A percentile compares a stretch with the other conserved stretches of the same genome.
Conservation (phyloP, 2,329 filamentous ascomycete genomes). For the Xylariaceae sp. region DNA sequence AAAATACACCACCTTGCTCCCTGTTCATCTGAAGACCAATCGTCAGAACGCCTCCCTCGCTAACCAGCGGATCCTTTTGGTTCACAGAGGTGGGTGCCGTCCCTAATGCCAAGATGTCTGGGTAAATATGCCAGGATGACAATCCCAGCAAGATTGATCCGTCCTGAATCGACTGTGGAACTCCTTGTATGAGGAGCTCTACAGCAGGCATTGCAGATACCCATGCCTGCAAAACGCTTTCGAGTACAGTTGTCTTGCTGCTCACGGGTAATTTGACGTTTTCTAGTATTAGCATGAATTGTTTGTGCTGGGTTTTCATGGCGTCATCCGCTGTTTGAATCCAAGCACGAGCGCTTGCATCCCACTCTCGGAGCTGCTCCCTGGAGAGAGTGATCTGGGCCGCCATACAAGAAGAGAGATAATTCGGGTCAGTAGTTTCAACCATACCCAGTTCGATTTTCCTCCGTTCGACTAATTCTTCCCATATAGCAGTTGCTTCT, state of each 20-base stretch:
- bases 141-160: not conserved
- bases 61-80: not conserved
- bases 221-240: not conserved
- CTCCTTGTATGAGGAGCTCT: not conserved
- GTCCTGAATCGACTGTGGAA: not conserved
- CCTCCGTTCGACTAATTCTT: constrained; percentile 28
- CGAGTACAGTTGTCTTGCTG: not conserved
- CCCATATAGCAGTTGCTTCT: constrained; percentile 35
- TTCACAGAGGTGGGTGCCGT: no score
- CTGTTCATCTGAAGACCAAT: constrained; percentile 2
- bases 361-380: constrained; percentile 3
- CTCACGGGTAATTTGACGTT: not conserved
- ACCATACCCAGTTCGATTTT: not conserved
- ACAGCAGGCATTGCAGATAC: not conserved
- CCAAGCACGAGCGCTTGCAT: constrained; percentile 3
- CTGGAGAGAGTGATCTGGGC: no score
- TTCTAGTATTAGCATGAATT: constrained; percentile 1
- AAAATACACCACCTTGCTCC: not conserved
- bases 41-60: not conserved
- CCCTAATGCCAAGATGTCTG: constrained; percentile 1
- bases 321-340: constrained; percentile 1
- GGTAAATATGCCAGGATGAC: constrained; percentile 11
- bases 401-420: no score
- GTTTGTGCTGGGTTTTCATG: not conserved
- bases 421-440: no score